Conservation (phyloP, 352 stramenopile species). For the Phytophthora citricola region DNA sequence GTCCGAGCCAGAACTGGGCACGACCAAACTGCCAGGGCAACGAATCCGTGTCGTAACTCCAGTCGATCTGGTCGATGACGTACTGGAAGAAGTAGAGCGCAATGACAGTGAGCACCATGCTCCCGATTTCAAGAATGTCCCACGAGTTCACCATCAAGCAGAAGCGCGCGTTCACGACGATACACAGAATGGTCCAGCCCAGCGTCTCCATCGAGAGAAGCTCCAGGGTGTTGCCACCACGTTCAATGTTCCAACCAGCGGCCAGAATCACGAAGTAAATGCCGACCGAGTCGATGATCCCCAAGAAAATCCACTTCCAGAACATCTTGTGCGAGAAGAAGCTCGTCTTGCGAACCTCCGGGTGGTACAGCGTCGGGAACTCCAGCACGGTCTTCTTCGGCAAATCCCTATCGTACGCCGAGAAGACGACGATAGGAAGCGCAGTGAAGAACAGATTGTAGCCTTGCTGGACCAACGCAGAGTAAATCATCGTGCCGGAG, state of each 20-base stretch:
- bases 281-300: slow-evolving; percentile 79
- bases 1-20: slow-evolving; percentile 75
- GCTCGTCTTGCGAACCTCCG: slow-evolving; percentile 52
- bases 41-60: slow-evolving; percentile 79
- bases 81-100: slow-evolving; percentile 75
- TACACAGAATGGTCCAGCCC: slow-evolving; percentile 79
- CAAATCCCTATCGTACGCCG: slow-evolving; percentile 83
- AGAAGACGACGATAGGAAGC: slow-evolving; percentile 92
- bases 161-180: slow-evolving; percentile 82
- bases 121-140: slow-evolving; percentile 67
- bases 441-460: slow-evolving; percentile 97
- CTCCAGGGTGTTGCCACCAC: slow-evolving; percentile 60
- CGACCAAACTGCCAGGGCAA: slow-evolving; percentile 82
- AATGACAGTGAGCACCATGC: slow-evolving; percentile 63
- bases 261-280: slow-evolving; percentile 72
- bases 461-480: slow-evolving; percentile 85
- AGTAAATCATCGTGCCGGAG: slow-evolving; percentile 91
- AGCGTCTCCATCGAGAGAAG: slow-evolving; percentile 70
- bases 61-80: slow-evolving; percentile 69
- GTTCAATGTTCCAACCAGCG: slow-evolving; percentile 62
- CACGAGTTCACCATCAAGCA: slow-evolving; percentile 85
- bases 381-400: slow-evolving; percentile 68
- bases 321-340: slow-evolving; percentile 87
- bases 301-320: slow-evolving; percentile 86
- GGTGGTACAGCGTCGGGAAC: slow-evolving; percentile 76